Evolutionary conservation across 805 yeast genomes (phyloP).

Genomic region (Candida railenensis): DNA sequence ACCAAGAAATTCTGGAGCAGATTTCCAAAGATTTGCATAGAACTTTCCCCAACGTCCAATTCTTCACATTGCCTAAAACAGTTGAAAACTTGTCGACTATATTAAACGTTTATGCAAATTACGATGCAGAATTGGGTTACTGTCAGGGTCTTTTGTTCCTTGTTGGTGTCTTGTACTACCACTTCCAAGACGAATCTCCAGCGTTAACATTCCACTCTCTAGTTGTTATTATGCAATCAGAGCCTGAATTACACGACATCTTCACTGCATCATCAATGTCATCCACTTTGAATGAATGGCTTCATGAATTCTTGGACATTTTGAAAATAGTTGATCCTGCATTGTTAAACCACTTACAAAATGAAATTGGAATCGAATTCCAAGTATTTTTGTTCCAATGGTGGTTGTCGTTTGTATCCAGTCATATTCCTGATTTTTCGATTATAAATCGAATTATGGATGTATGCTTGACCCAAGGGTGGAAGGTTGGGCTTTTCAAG

Average conservation of each 20-base stretch:
- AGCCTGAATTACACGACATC: conserved; percentile 47
- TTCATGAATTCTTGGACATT: conserved; percentile 48
- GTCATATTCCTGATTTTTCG: conserved; percentile 55
- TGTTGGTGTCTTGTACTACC: conserved; percentile 55
- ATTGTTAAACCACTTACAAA: conserved; percentile 41
- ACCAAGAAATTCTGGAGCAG: conserved; percentile 36
- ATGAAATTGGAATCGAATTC: conserved; percentile 35
- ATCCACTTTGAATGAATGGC: conserved; percentile 52
- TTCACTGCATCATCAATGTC: conserved; percentile 53
- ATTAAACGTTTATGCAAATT: conserved; percentile 60
- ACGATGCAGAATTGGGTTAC: conserved; percentile 64
- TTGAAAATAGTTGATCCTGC: conserved; percentile 40
- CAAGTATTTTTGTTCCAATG: conserved; percentile 59
- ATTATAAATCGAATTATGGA: conserved; percentile 51
- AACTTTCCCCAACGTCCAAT: conserved; percentile 55
- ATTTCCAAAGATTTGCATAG: conserved; percentile 59
- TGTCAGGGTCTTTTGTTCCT: conserved; percentile 67
- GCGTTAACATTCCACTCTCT: conserved; percentile 50
- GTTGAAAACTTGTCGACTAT: conserved; percentile 50
- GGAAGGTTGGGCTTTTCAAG: conserved; percentile 52
- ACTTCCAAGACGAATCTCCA: conserved; percentile 25
- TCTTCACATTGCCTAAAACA: conserved; percentile 46
- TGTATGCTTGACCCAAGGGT: conserved; percentile 51
- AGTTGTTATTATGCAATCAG: conserved; percentile 58
- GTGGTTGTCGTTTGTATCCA: conserved; percentile 61